Evolutionary conservation across 352 stramenopile genomes (phyloP), one percentile per base, ranked within the genome.

Genomic region (Globisporangium apiculatum): DNA sequence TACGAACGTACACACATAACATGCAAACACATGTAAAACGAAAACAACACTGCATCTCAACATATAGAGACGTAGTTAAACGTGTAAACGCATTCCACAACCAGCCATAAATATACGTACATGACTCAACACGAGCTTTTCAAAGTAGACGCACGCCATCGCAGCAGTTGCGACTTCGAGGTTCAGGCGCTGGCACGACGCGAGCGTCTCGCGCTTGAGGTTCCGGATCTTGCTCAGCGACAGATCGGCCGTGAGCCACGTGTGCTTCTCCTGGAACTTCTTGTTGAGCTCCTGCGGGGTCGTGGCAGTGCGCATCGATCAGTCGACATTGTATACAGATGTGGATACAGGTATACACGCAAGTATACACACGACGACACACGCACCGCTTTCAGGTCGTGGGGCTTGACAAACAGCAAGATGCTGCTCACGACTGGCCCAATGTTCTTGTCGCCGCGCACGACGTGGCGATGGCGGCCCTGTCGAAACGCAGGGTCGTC

Each of bases 161-260:
- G 96, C 95, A 37, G 97, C 82, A 0, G 93, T 98, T 12, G 89
- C 89, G 46, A 99, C 80, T 64, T 99, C 93, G 36, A 98, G 59
- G 65, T 92, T 65, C 54, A 89, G 61, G 60, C 85, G 74, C 66
- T 96, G 71, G 62, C 87, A 75, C 66, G 73, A 76, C 72, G 68
- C 49, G 53, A 96, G 65, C 43, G 84, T 75, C 68, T 97, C 88
- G 36, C 89, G 79, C 68, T 98, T 98, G 15, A 98, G 67, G 56
- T 96, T 97, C 42, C 95, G 74, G 62, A 98, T 97, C 67, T 99
- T 99, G 53, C 87, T 98, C n/a, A 99, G 75, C 14, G 93, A 98
- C 10, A 99, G 73, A 40, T 89, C 85, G 51, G 83, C 73, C 18
- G 91, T 88, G 58, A 99, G 83, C 74, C 79, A 88, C 64, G 66